Base-by-base conservation (phyloP, 1,139 yeast genomes). In the Lodderomyces oxycetoniae region DNA sequence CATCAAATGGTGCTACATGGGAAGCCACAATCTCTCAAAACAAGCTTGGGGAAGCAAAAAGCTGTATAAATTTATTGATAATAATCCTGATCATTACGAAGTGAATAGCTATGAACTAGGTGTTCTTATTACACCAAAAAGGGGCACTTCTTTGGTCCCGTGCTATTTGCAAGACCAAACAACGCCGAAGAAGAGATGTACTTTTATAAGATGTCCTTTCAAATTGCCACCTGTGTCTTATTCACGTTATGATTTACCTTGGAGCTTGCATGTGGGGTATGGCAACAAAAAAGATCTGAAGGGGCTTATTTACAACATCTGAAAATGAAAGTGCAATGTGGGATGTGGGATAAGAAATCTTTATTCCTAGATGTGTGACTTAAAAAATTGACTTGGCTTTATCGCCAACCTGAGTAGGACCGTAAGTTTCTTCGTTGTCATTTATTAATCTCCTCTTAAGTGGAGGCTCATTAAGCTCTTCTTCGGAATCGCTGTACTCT, bases 21-120 rank as follows among this genome's bases (percentile, higher is more conserved):
- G 85, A 2, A 77, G 85, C 38, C 79, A 80, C 28, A 81, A 81
- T 48, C 48, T 79, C 23, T 77, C 85, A 17, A 69, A 71, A 36
- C 79, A 75, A 41, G 88, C 88, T 0, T 80, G 88, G 88, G 89
- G 89, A 0, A 59, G 57, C n/a, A 66, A 63, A 1, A 36, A 41
- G 30, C 48, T 50, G 25, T 41, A 47, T 31, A 44, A 43, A 12
- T 40, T 41, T 25, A 31, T 46, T 17, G 40, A 39, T 4, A 39
- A 40, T 11, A 51, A 51, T 13, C 43, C 52, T 3, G 30, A 36
- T 1, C 40, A 44, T 17, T 66, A 56, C 38, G 52, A 50, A 14
- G 51, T 67, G 3, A 43, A 61, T 8, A 63, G 68, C 53, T 79
- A 67, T 50, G 89, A 81, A 49, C 64, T 77, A 4, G 82, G 88